A percentile compares a stretch with the other conserved stretches of the same genome.
These are phyloP conservation scores for Cryptococcus hybrid DNA, from an alignment of 1,284 basidiomycete genomes.

Conservation along the genomic window DNA sequence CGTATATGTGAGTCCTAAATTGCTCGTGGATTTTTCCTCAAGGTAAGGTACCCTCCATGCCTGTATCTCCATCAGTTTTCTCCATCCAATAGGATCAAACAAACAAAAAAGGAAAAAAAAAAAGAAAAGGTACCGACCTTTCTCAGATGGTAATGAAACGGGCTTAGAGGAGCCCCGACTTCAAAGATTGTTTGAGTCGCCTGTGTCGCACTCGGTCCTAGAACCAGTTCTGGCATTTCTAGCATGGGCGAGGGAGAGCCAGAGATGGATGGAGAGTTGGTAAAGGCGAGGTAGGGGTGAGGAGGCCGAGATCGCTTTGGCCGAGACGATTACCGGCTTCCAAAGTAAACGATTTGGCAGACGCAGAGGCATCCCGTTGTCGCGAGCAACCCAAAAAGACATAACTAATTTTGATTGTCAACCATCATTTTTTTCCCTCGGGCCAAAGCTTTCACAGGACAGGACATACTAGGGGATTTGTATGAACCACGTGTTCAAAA, in stretches of 20 bases:
- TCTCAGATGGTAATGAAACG: slow-evolving; percentile 71
- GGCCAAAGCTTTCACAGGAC: background rate
- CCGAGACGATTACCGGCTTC: slow-evolving; percentile 68
- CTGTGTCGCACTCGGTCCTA: slow-evolving; percentile 41
- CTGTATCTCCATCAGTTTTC: slow-evolving; percentile 16
- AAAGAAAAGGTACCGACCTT: no score
- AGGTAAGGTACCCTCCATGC: slow-evolving; percentile 74
- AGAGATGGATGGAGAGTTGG: slow-evolving; percentile 1
- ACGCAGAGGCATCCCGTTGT: slow-evolving; percentile 60
- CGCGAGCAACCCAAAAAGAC: slow-evolving; percentile 75
- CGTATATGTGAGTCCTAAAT: slow-evolving; percentile 74
- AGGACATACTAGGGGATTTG: slow-evolving; percentile 55
- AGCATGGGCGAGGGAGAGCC: slow-evolving; percentile 24
- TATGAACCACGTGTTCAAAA: slow-evolving; percentile 66
- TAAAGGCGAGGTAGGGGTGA: slow-evolving; percentile 54
- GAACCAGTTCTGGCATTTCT: slow-evolving; percentile 48
- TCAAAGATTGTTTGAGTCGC: slow-evolving; percentile 57
- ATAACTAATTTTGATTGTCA: slow-evolving; percentile 51
- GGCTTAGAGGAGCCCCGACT: slow-evolving; percentile 61
- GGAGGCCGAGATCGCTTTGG: slow-evolving; percentile 44
- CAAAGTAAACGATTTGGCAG: slow-evolving; percentile 65
- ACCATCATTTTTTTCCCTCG: no score
- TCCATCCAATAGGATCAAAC: background rate
- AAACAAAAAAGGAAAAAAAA: no score
- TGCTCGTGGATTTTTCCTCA: slow-evolving; percentile 69